Percentiles rank a stretch among this genome's conserved stretches.
These are phyloP conservation scores for Curvularia lunata DNA, from an alignment of 2,329 filamentous ascomycete species.

Conservation along the genomic window DNA sequence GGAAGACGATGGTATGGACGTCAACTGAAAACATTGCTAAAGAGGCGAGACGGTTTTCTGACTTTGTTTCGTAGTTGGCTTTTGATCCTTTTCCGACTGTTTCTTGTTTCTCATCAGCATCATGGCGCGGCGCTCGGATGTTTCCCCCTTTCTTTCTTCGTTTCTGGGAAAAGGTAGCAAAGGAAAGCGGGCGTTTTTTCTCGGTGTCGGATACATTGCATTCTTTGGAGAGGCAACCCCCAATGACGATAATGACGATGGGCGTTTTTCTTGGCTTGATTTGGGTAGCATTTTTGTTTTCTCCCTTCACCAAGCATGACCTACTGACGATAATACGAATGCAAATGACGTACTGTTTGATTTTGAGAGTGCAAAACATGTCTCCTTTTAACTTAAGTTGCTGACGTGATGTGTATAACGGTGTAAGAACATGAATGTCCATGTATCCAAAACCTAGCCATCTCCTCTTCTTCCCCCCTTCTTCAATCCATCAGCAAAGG, in stretches of 20 bases:
- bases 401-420: neutral
- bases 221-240: conserved; percentile 15
- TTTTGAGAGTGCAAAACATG: neutral
- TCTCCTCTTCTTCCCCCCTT: too few relatives aligned
- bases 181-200: conserved; percentile 2
- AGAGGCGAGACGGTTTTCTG: neutral
- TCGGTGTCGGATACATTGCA: conserved; percentile 9
- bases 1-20: conserved; percentile 53
- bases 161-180: neutral
- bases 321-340: conserved; percentile 10
- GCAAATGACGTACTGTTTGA: neutral
- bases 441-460: too few relatives aligned
- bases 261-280: conserved; percentile 2
- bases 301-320: neutral
- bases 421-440: neutral
- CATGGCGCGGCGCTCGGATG: conserved; percentile 26
- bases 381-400: neutral
- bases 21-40: conserved; percentile 33
- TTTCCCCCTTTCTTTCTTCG: neutral
- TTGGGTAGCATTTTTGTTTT: neutral
- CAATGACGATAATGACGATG: neutral
- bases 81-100: neutral
- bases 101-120: conserved; percentile 17
- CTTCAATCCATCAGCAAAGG: neutral
- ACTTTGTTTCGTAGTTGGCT: neutral